Evolutionary conservation across 1,139 yeast genomes (phyloP), one percentile per base, ranked within the genome.

Genomic region (Hyphopichia burtonii): DNA sequence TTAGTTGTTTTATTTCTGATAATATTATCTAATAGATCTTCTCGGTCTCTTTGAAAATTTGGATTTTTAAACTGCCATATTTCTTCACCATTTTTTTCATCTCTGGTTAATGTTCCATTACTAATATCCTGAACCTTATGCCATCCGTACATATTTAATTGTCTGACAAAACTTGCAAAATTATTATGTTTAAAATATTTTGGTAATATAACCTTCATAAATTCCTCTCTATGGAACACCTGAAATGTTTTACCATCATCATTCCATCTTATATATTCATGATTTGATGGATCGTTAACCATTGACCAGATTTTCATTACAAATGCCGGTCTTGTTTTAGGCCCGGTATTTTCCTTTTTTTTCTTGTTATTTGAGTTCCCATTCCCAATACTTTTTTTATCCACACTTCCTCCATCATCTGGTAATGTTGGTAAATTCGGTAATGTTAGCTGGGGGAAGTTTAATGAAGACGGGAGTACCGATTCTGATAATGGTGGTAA

Each of bases 141-240:
- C 90, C 96, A 93, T 31, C 98, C 99, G 59, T 93, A 93, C 96
- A 93, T 93, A 65, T 93, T 93, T 57, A 93, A 74, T 60, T 93
- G 99, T 46, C 98, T 79, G 8, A 91, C 98, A 69, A 93, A 93
- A 52, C 93, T 82, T 33, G 98, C 94, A 66, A 89, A 91, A 66
- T 93, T 93, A 44, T 90, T 82, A 65, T 93, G 98, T 56, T 91
- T 91, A 69, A 93, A 93, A 64, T 90, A 95, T 45, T 83, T 80
- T 14, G 98, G 98, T 45, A 93, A 71, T 25, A 93, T 86, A 40
- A 74, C 69, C 54, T 84, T 87, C 76, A 91, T 94, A 57, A 93
- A 91, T 45, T 80, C 82, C 58, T 93, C 98, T 41, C 96, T 76
- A 53, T 89, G 88, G 41, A 78, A 77, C 7, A 93, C 96, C 50